Evolutionary conservation across 176 grass and related monocot species (phyloP).

Genomic region (Juncus effusus): DNA sequence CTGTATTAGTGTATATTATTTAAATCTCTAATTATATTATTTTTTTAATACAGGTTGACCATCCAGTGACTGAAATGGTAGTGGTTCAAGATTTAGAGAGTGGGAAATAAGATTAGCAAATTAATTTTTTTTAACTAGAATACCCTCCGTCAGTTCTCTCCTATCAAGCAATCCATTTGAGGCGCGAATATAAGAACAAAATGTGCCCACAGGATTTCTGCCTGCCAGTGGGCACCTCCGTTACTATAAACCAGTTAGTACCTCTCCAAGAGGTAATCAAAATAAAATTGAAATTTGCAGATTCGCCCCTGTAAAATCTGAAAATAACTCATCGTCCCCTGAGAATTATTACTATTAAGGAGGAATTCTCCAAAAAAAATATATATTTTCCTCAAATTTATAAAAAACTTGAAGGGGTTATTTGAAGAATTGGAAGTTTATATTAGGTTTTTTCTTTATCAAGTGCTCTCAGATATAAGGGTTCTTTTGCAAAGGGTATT

Average conservation of each 20-base stretch:
- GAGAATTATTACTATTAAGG: too few species aligned
- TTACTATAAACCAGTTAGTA: slow-evolving; percentile 64
- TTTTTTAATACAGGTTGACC: slow-evolving; percentile 70
- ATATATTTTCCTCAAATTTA: too few species aligned
- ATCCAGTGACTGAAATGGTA: slow-evolving; percentile 93
- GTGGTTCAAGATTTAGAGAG: slow-evolving; percentile 95
- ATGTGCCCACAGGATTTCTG: slow-evolving; percentile 91
- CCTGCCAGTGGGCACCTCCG: slow-evolving; percentile 89
- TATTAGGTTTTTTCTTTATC: too few species aligned
- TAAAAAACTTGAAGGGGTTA: too few species aligned
- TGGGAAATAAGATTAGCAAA: slow-evolving; percentile 98
- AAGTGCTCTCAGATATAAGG: too few species aligned
- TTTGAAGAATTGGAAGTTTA: too few species aligned
- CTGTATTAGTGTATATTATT: background rate
- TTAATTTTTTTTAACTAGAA: slow-evolving; percentile 51
- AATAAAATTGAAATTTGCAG: too few species aligned
- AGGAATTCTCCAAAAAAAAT: too few species aligned
- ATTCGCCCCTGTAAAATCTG: too few species aligned
- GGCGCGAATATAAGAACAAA: slow-evolving; percentile 98
- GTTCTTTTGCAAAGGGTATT: too few species aligned
- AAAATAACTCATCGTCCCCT: too few species aligned
- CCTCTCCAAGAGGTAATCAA: slow-evolving; percentile 44
- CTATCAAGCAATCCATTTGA: slow-evolving; percentile 49
- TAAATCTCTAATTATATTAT: background rate
- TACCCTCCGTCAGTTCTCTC: slow-evolving; percentile 58